A percentile compares a stretch with the other conserved stretches of the same genome.
phyloP scores from a whole-genome alignment of 257 asterid species.

The Fraxinus quadrangulata region DNA sequence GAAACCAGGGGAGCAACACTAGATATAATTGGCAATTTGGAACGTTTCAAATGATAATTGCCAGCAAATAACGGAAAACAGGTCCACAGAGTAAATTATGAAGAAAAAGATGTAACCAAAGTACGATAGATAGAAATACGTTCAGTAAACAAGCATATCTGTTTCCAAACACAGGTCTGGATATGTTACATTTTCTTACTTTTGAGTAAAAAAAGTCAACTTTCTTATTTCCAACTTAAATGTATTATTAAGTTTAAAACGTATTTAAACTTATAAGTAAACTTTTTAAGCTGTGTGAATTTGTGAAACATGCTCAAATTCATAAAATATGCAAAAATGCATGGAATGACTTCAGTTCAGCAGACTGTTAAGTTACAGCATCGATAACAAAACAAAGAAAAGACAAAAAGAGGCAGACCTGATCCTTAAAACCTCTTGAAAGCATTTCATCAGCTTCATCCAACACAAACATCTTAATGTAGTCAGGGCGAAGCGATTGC shows the following conservation, averaged over 20 bases:
- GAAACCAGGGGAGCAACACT: neutral
- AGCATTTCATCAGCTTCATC: slow-evolving; percentile 69
- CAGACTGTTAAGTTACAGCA: neutral
- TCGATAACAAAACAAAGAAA: neutral
- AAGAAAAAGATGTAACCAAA: neutral
- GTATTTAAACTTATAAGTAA: neutral
- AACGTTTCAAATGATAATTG: neutral
- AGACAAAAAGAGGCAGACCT: slow-evolving; percentile 30
- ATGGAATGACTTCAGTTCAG: neutral
- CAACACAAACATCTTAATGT: slow-evolving; percentile 61
- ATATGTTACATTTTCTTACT: too few relatives aligned
- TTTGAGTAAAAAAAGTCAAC: neutral
- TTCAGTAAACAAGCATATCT: neutral
- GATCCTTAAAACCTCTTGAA: slow-evolving; percentile 62
- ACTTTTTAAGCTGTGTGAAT: neutral
- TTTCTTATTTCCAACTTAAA: neutral
- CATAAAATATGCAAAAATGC: neutral
- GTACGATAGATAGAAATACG: neutral
- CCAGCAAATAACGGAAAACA: too few relatives aligned
- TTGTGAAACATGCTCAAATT: neutral
- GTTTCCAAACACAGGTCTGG: neutral
- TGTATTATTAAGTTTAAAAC: neutral
- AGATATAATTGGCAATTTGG: neutral
- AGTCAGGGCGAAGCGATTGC: slow-evolving; percentile 56
- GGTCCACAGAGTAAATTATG: neutral